phyloP scores from a whole-genome alignment of 495 filamentous ascomycete genomes.

The Hamigera avellanea region DNA sequence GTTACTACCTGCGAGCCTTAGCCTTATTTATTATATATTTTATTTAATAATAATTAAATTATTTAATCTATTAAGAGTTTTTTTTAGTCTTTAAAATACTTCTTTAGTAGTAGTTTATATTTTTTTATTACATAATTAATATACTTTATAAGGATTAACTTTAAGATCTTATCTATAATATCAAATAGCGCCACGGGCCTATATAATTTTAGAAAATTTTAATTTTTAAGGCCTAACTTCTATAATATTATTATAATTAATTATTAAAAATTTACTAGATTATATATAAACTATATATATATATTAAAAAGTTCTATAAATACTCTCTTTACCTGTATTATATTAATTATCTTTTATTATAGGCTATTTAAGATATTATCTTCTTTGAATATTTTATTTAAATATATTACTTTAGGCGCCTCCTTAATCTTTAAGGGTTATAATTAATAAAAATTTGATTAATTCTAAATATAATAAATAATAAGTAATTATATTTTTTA shows the following conservation, averaged over 20 bases:
- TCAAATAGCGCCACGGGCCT: too few relatives aligned
- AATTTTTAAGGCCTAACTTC: too few relatives aligned
- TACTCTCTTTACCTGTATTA: conserved; percentile 1
- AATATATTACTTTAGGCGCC: conserved; percentile 5
- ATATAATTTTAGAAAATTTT: too few relatives aligned
- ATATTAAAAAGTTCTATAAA: conserved; percentile 13
- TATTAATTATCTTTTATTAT: conserved; percentile 2
- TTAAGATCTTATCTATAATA: too few relatives aligned
- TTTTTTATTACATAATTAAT: too few relatives aligned
- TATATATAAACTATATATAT: conserved; percentile 9
- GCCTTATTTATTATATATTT: too few relatives aligned
- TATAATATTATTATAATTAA: conserved; percentile 16
- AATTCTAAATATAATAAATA: conserved; percentile 4
- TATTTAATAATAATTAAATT: too few relatives aligned
- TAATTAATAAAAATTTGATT: conserved; percentile 10
- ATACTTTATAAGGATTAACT: too few relatives aligned
- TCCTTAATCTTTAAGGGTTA: conserved; percentile 7
- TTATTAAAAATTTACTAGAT: conserved; percentile 12
- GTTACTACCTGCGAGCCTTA: too few relatives aligned
- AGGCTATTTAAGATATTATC: conserved; percentile 14
- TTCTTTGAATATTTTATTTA: conserved; percentile 14
- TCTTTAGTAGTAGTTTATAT: too few relatives aligned
- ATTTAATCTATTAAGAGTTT: too few relatives aligned
- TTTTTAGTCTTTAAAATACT: too few relatives aligned
- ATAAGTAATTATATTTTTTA: neutral